Conservation (phyloP, 2,329 filamentous ascomycete species). For the Paecilomyces variotii region DNA sequence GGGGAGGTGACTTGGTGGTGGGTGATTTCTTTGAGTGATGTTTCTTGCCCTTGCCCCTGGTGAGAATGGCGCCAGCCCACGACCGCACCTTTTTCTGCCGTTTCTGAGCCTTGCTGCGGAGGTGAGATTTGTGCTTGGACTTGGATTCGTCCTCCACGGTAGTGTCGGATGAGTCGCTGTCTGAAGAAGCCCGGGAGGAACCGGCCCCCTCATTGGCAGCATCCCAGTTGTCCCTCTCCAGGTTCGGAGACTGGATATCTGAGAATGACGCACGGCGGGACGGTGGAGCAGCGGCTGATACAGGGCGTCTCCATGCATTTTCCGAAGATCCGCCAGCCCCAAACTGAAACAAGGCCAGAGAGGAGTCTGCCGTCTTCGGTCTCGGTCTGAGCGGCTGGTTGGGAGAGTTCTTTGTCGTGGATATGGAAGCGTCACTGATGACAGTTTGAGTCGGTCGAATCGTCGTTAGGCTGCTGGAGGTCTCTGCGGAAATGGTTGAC, state of each 20-base stretch:
- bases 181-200: constrained; percentile 23
- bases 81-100: constrained; percentile 68
- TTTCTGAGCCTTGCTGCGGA: constrained; percentile 32
- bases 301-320: constrained; percentile 27
- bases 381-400: constrained; percentile 21
- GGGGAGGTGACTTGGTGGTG: constrained; percentile 32
- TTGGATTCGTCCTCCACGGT: constrained; percentile 20
- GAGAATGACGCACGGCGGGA: not conserved
- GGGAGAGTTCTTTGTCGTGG: constrained; percentile 7
- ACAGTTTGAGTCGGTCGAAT: constrained; percentile 60
- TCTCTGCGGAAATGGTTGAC: constrained; percentile 77
- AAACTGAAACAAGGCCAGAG: constrained; percentile 21
- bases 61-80: constrained; percentile 47
- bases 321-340: constrained; percentile 10
- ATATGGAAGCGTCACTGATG: constrained; percentile 45
- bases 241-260: constrained; percentile 11
- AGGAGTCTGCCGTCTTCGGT: constrained; percentile 39
- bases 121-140: constrained; percentile 4
- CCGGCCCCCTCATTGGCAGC: not conserved
- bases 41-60: constrained; percentile 39
- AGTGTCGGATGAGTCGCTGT: constrained; percentile 17
- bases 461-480: constrained; percentile 65
- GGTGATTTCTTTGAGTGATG: constrained; percentile 35
- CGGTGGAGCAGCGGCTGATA: constrained; percentile 30
- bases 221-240: not conserved